These are phyloP conservation scores for Fusarium brachygibbosum DNA, from an alignment of 2,329 filamentous ascomycete species.

Conservation along the genomic window DNA sequence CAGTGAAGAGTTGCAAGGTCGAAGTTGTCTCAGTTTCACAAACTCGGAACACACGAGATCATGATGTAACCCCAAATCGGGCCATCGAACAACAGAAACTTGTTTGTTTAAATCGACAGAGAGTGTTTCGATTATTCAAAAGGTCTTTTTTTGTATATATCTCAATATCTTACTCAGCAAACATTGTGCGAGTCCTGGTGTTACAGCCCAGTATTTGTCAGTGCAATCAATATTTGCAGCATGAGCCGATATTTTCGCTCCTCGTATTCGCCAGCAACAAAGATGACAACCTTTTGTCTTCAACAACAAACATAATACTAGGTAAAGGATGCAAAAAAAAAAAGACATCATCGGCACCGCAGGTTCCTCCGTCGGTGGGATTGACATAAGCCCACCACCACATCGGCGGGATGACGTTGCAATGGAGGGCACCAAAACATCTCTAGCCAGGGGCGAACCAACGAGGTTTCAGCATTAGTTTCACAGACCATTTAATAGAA, in stretches of 20 bases:
- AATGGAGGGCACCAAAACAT: constrained; percentile 1
- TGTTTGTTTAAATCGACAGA: neutral
- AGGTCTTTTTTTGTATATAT: neutral
- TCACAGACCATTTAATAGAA: constrained; percentile 10
- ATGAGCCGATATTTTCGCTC: neutral
- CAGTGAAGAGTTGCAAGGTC: constrained; percentile 3
- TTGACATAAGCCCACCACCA: constrained; percentile 13
- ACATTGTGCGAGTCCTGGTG: neutral
- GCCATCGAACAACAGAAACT: neutral
- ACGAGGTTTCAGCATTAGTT: constrained; percentile 30
- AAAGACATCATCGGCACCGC: neutral
- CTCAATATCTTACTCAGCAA: neutral
- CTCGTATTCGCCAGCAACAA: constrained; percentile 29
- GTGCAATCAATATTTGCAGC: neutral
- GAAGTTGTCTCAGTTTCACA: constrained; percentile 23
- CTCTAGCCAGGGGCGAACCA: constrained; percentile 15
- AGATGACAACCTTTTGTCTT: neutral
- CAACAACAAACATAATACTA: neutral
- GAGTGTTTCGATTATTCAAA: neutral
- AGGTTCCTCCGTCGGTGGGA: constrained; percentile 19
- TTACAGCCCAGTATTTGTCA: neutral
- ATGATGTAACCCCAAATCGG: constrained; percentile 33
- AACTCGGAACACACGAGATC: neutral
- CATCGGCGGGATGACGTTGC: constrained; percentile 22
- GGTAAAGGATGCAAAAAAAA: neutral